phyloP scores from a whole-genome alignment of 768 basidiomycete species.

The Cubamyces lactineus region DNA sequence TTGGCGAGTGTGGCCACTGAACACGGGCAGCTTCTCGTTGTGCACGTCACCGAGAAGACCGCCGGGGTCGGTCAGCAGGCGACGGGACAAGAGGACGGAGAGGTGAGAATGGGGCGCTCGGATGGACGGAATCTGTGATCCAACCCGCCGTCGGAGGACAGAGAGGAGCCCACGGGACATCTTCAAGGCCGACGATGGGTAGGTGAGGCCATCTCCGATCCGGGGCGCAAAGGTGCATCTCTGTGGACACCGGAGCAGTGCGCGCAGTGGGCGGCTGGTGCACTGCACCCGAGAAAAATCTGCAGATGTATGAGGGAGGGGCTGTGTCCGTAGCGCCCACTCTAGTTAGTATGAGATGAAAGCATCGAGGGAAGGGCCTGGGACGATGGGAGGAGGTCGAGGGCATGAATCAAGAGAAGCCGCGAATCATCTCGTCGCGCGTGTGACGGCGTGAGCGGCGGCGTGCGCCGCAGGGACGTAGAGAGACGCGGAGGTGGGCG shows the following conservation, averaged over 20 bases:
- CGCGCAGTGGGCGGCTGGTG: not conserved
- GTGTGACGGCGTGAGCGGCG: not conserved
- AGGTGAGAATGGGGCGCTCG: too few relatives aligned
- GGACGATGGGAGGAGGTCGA: not conserved
- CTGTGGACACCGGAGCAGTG: not conserved
- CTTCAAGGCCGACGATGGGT: not conserved
- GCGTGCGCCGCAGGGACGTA: not conserved
- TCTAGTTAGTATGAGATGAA: not conserved
- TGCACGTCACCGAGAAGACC: too few relatives aligned
- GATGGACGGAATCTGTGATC: too few relatives aligned
- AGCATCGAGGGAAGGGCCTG: slow-evolving; percentile 1
- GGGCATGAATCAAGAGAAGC: not conserved
- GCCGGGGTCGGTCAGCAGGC: too few relatives aligned
- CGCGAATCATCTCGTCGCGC: too few relatives aligned
- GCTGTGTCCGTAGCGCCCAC: not conserved
- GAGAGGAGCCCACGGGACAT: not conserved
- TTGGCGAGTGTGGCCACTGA: too few relatives aligned
- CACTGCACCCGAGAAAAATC: too few relatives aligned
- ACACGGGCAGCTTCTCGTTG: too few relatives aligned
- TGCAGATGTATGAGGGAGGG: not conserved
- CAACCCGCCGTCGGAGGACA: too few relatives aligned
- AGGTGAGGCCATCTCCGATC: not conserved
- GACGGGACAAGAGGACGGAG: too few relatives aligned
- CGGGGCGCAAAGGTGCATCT: too few relatives aligned
- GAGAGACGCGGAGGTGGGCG: not conserved